Percentiles rank a stretch among this genome's conserved stretches.
Conservation (phyloP, 257 asterid genomes). For the Scutellaria barbata region DNA sequence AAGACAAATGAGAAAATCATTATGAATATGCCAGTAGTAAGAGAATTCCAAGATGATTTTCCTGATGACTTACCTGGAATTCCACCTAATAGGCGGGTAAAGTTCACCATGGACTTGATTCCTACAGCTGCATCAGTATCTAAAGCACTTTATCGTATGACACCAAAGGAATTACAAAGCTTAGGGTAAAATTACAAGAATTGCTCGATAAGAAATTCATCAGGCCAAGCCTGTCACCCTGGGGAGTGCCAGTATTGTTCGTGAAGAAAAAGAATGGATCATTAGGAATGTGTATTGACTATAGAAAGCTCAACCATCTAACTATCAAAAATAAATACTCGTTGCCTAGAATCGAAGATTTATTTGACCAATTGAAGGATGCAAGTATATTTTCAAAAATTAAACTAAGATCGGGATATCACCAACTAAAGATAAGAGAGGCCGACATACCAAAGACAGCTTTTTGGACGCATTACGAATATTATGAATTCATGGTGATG, state of each 20-base stretch:
- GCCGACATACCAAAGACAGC: no score
- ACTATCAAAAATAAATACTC: neutral
- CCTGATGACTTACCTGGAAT: neutral
- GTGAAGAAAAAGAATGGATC: no score
- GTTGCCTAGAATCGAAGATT: neutral
- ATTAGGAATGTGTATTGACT: neutral
- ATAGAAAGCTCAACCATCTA: neutral
- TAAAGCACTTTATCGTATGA: neutral
- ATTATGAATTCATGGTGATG: no score
- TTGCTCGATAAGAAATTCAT: no score
- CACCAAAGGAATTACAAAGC: no score
- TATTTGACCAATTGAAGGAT: neutral
- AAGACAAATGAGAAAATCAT: no score
- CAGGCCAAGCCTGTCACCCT: neutral
- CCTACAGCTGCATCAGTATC: neutral
- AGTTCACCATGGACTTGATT: neutral
- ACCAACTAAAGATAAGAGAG: no score
- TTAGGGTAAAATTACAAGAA: neutral
- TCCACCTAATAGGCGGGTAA: neutral
- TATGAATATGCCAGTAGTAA: neutral
- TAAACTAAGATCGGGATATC: no score
- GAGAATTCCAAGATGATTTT: neutral
- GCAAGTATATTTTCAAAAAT: neutral
- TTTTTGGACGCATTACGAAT: no score
- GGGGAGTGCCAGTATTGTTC: neutral